Evolutionary conservation across 2,329 filamentous ascomycete genomes (phyloP).

Genomic region (Eutypella sp.): DNA sequence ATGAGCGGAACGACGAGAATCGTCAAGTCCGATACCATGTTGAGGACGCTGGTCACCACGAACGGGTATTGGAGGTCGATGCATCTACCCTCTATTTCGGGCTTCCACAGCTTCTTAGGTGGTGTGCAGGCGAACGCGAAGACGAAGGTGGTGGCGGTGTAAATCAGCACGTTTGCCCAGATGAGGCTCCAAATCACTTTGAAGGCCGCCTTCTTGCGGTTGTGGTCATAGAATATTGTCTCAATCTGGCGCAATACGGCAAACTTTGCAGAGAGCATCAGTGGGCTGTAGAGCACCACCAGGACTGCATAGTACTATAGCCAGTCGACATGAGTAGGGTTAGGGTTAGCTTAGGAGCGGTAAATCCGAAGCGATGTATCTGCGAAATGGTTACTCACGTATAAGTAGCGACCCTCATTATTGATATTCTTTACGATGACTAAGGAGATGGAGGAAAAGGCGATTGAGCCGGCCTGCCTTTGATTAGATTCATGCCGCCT

Average conservation of each 20-base stretch:
- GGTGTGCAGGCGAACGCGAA: background rate
- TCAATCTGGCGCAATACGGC: background rate
- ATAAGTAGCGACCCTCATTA: too few relatives aligned
- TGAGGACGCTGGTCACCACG: background rate
- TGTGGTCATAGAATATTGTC: background rate
- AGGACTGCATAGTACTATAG: background rate
- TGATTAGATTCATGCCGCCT: background rate
- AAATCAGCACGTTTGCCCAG: background rate
- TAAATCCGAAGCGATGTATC: too few relatives aligned
- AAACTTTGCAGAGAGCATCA: background rate
- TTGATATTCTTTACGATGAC: too few relatives aligned
- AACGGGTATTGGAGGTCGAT: background rate
- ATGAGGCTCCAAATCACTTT: background rate
- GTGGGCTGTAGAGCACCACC: background rate
- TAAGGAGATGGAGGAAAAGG: background rate
- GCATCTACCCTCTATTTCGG: background rate
- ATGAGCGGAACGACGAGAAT: background rate
- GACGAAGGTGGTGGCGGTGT: background rate
- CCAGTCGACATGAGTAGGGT: too few relatives aligned
- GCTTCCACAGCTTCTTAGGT: background rate
- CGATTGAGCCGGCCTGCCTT: background rate
- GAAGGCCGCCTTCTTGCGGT: background rate
- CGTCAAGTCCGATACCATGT: background rate
- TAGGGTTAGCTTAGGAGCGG: too few relatives aligned
- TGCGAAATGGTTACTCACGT: too few relatives aligned